phyloP scores from a whole-genome alignment of 305 asterid genomes.

The Fraxinus xanthoxyloides region DNA sequence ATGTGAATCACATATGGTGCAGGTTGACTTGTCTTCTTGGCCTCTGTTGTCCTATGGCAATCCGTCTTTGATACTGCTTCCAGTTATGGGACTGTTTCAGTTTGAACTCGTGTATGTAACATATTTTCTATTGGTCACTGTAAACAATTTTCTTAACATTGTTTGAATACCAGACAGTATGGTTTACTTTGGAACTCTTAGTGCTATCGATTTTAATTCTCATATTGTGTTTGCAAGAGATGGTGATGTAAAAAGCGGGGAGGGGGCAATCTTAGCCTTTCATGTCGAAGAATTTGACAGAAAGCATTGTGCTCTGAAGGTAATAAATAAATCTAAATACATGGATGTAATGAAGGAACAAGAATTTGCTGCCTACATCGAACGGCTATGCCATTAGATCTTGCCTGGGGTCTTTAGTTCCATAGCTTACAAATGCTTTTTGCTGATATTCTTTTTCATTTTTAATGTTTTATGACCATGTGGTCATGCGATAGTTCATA shows the following conservation, averaged over 20 bases:
- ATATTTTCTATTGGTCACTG: constrained; percentile 39
- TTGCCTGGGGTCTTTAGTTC: background rate
- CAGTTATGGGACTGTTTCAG: constrained; percentile 30
- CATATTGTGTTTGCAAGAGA: constrained; percentile 69
- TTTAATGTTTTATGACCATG: background rate
- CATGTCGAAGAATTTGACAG: constrained; percentile 51
- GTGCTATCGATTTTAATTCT: constrained; percentile 40
- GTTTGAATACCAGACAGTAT: constrained; percentile 35
- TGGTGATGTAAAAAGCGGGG: constrained; percentile 54
- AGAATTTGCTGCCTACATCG: constrained; percentile 27
- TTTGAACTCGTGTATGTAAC: constrained; percentile 48
- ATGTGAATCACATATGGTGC: constrained; percentile 34
- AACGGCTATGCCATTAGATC: constrained; percentile 12
- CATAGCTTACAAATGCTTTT: background rate
- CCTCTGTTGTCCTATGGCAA: constrained; percentile 27
- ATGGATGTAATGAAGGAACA: constrained; percentile 30
- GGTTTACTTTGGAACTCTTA: constrained; percentile 24
- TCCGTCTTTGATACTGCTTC: constrained; percentile 32
- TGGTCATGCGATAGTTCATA: background rate
- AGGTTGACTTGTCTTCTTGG: constrained; percentile 29
- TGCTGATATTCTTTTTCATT: background rate
- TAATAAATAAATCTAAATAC: constrained; percentile 38
- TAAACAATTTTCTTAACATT: constrained; percentile 41
- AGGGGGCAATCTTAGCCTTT: constrained; percentile 48
- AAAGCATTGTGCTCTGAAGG: constrained; percentile 45